Percentiles rank a stretch among this genome's conserved stretches.
phyloP scores from a whole-genome alignment of 2,329 filamentous ascomycete genomes.

The Cercospora nicotianae region DNA sequence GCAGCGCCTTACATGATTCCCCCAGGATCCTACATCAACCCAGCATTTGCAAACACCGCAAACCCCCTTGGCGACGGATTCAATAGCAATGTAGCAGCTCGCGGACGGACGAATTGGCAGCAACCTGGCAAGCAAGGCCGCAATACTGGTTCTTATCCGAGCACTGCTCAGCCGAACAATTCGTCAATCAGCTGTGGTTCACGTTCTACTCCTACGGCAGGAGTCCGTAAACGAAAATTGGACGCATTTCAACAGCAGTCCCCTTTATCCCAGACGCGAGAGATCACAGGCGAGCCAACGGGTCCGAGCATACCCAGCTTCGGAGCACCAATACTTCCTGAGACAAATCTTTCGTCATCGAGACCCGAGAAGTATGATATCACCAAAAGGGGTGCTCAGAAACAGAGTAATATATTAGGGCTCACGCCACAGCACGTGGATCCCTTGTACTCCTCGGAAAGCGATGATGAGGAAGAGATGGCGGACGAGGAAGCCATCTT shows the following conservation, averaged over 20 bases:
- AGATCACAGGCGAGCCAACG: neutral
- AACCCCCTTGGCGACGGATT: neutral
- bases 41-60: conserved; percentile 22
- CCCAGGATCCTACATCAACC: conserved; percentile 37
- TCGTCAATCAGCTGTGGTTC: neutral
- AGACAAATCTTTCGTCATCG: conserved; percentile 37
- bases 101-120: neutral
- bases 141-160: neutral
- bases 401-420: conserved; percentile 54
- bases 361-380: conserved; percentile 22
- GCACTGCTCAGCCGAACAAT: neutral
- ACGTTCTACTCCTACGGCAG: neutral
- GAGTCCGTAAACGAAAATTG: conserved; percentile 35
- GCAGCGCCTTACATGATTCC: conserved; percentile 8
- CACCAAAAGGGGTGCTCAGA: neutral
- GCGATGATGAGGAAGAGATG: conserved; percentile 63
- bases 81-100: neutral
- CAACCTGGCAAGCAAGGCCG: neutral
- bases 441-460: conserved; percentile 31
- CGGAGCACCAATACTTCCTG: conserved; percentile 19
- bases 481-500: conserved; percentile 65
- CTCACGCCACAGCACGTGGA: conserved; percentile 55
- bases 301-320: conserved; percentile 20
- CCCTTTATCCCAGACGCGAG: neutral
- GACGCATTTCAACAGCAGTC: conserved; percentile 14